Base-by-base conservation (phyloP, 257 asterid species). In the Henckelia pumila region DNA sequence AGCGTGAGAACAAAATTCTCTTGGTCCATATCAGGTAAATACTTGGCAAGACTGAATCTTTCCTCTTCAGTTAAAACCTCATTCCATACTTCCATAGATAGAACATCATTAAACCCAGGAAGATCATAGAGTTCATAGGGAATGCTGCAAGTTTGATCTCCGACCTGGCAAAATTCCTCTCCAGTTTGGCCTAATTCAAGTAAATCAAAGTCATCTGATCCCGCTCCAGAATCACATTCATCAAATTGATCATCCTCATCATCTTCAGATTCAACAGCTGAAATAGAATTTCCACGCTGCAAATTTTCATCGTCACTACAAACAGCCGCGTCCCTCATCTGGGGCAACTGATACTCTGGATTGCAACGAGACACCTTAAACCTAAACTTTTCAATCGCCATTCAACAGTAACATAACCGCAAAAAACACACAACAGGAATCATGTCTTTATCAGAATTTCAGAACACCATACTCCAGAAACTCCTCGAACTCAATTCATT, bases 201-300 rank as follows among this genome's bases (percentile, higher is more conserved):
- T 64, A 91, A 83, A 79, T 95, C 99, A 70, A 83, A 81, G 78
- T 95, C 99, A 68, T 95, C 99, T 0, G 99, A 95, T 25, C 97
- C 99, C 0, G 98, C 99, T 50, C 99, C 99, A 0, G 99, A 94
- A 71, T 94, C 99, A 84, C 95, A 91, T 69, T 94, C 99, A 70
- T 88, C 97, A 66, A 89, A 86, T 29, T 85, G 96, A 73, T 89
- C 97, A 37, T 87, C 94, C 3, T 92, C 96, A 11, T 93, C 97
- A 29, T 70, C 84, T 20, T 68, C 72, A 25, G 96, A 86, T 52
- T 86, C 96, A 53, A 85, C 84, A 32, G 75, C 88, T 22, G 84
- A 35, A 69, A 76, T 59, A 32, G 84, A 69, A 66, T 78, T 85
- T 17, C 74, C 80, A 66, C 82, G 80, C 79, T 79, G 91, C 73